Evolutionary conservation across 345 rosid genomes (phyloP).

Genomic region (Pelargonium nanum): DNA sequence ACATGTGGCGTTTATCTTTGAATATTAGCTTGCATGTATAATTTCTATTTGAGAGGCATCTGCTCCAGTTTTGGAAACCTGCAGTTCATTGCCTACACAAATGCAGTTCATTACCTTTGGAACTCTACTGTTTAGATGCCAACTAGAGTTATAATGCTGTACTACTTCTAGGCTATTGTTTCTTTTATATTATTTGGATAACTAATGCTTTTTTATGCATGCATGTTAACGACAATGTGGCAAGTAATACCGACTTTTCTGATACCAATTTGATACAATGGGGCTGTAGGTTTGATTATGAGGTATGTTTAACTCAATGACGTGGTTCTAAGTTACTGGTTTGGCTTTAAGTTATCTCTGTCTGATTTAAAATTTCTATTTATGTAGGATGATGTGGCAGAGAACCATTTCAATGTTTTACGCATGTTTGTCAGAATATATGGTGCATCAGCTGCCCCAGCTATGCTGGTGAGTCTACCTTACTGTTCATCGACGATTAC

Average conservation of each 20-base stretch:
- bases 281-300: slow-evolving; percentile 62
- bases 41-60: too few relatives aligned
- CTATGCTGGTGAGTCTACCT: slow-evolving; percentile 44
- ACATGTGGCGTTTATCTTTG: too few relatives aligned
- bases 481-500: too few relatives aligned
- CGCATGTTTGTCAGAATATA: slow-evolving; percentile 75
- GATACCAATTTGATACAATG: slow-evolving; percentile 5
- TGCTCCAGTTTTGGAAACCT: too few relatives aligned
- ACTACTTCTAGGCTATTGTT: neutral
- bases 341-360: neutral
- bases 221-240: slow-evolving; percentile 5
- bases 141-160: neutral
- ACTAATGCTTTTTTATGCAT: slow-evolving; percentile 14
- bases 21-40: too few relatives aligned
- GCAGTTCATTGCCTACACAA: too few relatives aligned
- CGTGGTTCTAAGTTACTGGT: slow-evolving; percentile 1
- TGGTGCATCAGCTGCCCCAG: slow-evolving; percentile 59
- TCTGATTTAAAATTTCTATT: slow-evolving; percentile 10
- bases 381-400: slow-evolving; percentile 68
- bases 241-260: slow-evolving; percentile 9
- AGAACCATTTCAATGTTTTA: slow-evolving; percentile 66
- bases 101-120: too few relatives aligned
- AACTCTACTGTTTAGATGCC: neutral
- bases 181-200: neutral
- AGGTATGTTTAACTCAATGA: slow-evolving; percentile 33